These are phyloP conservation scores for Silene vulgaris DNA, from an alignment of 179 eudicot species.

Conservation along the genomic window DNA sequence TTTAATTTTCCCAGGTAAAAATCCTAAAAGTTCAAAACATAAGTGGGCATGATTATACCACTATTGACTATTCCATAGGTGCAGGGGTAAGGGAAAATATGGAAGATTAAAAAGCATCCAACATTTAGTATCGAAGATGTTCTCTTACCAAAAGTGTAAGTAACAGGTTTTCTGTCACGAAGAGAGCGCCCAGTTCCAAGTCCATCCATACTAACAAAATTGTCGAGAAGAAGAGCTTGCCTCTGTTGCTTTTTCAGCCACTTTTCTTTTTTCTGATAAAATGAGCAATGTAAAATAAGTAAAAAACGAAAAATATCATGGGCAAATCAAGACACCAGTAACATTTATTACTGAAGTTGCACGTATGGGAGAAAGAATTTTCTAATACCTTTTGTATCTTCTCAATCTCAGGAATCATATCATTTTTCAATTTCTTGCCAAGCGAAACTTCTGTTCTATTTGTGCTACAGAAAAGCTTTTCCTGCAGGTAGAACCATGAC, in stretches of 20 bases:
- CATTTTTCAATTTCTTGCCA: conserved; percentile 84
- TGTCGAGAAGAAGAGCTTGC: conserved; percentile 84
- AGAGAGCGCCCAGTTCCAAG: conserved; percentile 78
- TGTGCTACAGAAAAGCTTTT: conserved; percentile 79
- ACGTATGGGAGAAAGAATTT: conserved; percentile 5
- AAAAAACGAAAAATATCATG: not conserved
- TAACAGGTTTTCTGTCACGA: conserved; percentile 87
- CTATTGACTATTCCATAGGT: not conserved
- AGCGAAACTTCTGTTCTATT: conserved; percentile 81
- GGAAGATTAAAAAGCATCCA: conserved; percentile 12
- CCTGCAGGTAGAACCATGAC: conserved; percentile 44
- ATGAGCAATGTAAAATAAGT: conserved; percentile 5
- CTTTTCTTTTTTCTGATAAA: conserved; percentile 70
- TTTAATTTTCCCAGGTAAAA: too few species aligned
- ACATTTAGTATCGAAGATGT: not conserved
- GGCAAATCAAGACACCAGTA: not conserved
- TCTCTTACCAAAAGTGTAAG: conserved; percentile 85
- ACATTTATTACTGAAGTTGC: not conserved
- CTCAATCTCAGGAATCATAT: conserved; percentile 92
- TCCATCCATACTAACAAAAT: conserved; percentile 59
- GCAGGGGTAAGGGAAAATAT: not conserved
- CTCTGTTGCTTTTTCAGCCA: conserved; percentile 83
- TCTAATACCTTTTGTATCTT: conserved; percentile 71
- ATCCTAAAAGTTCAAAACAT: not conserved
- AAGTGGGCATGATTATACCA: not conserved